phyloP scores from a whole-genome alignment of 2,329 filamentous ascomycete species.

The Pestalotiopsis sp. region DNA sequence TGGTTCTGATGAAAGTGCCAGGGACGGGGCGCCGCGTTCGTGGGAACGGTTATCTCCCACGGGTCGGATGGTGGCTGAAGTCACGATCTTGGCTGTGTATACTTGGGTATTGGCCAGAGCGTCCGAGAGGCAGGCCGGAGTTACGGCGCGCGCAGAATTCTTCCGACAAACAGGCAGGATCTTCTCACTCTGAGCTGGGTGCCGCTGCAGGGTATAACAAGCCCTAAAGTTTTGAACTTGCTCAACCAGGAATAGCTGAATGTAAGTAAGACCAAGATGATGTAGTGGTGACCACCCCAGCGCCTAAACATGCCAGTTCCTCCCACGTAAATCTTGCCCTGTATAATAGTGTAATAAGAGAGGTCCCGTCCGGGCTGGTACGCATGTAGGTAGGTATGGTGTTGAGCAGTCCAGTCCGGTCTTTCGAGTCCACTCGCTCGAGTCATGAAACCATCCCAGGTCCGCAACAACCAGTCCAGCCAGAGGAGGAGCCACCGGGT shows the following conservation, averaged over 20 bases:
- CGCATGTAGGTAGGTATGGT: background rate
- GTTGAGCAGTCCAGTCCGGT: background rate
- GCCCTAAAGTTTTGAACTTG: conserved; percentile 8
- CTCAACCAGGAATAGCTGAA: conserved; percentile 11
- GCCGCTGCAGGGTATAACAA: conserved; percentile 5
- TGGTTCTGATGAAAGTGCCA: background rate
- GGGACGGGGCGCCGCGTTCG: background rate
- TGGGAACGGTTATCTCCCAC: background rate
- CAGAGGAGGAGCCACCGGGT: background rate
- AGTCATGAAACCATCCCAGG: background rate
- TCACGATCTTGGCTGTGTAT: conserved; percentile 7
- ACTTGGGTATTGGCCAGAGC: background rate
- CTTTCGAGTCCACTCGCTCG: background rate
- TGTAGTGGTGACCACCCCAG: conserved; percentile 3
- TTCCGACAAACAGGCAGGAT: conserved; percentile 7
- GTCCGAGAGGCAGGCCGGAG: background rate
- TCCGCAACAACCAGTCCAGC: background rate
- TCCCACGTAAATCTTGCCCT: background rate
- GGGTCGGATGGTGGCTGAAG: background rate
- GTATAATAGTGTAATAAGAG: background rate
- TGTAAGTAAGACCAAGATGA: conserved; percentile 3
- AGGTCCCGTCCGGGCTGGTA: background rate
- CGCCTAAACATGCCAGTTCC: background rate
- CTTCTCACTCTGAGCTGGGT: background rate
- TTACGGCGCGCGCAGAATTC: conserved; percentile 5